Evolutionary conservation across 129 eudicot species (phyloP), one percentile per base, ranked within the genome.

Genomic region (Lonicera japonica): DNA sequence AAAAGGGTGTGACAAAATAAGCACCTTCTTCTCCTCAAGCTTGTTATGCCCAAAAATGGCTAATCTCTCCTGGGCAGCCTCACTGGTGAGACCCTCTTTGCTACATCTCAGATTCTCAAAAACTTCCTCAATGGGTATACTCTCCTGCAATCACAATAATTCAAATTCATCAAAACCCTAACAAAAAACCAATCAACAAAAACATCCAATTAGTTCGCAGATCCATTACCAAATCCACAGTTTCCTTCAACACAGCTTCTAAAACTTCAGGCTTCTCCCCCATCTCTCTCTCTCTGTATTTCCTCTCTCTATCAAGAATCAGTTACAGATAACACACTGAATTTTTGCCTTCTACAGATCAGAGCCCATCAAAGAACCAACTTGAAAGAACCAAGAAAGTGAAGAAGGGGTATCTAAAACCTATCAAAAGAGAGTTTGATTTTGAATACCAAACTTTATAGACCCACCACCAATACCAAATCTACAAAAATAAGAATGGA

Each of bases 81-180:
- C 54, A 59, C 58, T 72, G 9, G 94, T 74, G 51, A 94, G 96
- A 48, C 99, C 99, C 51, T 85, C 96, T 77, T 60, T 85, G 70
- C 86, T 88, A 79, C 99, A 88, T 79, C 96, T 94, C 83, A 94
- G 77, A 85, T 85, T 94, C 84, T 94, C 96, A 79, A 94, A 94
- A 23, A 94, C 96, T 77, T 94, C 99, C 64, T 94, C 96, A 74
- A 88, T 78, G 46, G 99, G 99, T 67, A 94, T 85, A 57, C 87
- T 88, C 45, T 94, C 99, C 99, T 94, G 94, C 69, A 77, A 43
- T 53, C 46, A 70, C 63, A 83, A 55, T 71, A 21, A 23, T 12
- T 58, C 65, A 57, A 55, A 54, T 4, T 22, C 64, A 12, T 6
- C 47, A 61, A 29, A 29, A 29, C 36, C 2, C 36, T 17, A 19